Evolutionary conservation across 306 rosid genomes (phyloP).

Genomic region (Prunus mongolica): DNA sequence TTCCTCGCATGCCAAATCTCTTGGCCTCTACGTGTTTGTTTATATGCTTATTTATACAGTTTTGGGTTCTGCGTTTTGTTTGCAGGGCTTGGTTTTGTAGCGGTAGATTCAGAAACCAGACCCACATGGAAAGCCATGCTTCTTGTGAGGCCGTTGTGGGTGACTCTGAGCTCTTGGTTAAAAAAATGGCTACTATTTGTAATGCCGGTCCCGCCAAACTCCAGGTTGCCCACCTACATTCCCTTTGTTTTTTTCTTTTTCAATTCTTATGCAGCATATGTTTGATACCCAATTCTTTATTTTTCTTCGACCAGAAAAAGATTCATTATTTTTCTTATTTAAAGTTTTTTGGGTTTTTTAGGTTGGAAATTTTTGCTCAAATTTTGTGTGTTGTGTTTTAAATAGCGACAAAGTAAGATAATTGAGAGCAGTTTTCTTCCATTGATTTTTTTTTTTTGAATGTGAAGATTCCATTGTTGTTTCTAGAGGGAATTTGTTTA

Average conservation of each 20-base stretch:
- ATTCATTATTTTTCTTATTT: too few relatives aligned
- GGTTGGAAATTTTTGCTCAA: not conserved
- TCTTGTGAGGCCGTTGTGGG: slow-evolving; percentile 29
- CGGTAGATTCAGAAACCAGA: slow-evolving; percentile 19
- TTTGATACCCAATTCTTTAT: not conserved
- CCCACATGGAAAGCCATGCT: slow-evolving; percentile 37
- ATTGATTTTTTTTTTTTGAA: not conserved
- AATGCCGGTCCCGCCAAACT: slow-evolving; percentile 53
- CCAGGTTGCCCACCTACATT: slow-evolving; percentile 41
- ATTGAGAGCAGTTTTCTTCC: not conserved
- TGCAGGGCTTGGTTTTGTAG: slow-evolving; percentile 34
- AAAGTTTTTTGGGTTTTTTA: not conserved
- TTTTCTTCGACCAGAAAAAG: too few relatives aligned
- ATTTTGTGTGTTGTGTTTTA: not conserved
- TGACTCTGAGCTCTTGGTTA: slow-evolving; percentile 36
- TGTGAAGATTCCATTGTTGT: not conserved
- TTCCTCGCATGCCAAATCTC: not conserved
- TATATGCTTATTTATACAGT: not conserved
- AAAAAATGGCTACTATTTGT: slow-evolving; percentile 54
- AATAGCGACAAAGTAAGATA: not conserved
- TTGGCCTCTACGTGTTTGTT: not conserved
- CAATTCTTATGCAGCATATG: not conserved
- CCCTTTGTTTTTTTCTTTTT: not conserved
- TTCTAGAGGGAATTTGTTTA: not conserved
- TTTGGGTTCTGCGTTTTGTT: not conserved